These are phyloP conservation scores for Sporormia fimetaria DNA, from an alignment of 495 filamentous ascomycete genomes.

Conservation along the genomic window DNA sequence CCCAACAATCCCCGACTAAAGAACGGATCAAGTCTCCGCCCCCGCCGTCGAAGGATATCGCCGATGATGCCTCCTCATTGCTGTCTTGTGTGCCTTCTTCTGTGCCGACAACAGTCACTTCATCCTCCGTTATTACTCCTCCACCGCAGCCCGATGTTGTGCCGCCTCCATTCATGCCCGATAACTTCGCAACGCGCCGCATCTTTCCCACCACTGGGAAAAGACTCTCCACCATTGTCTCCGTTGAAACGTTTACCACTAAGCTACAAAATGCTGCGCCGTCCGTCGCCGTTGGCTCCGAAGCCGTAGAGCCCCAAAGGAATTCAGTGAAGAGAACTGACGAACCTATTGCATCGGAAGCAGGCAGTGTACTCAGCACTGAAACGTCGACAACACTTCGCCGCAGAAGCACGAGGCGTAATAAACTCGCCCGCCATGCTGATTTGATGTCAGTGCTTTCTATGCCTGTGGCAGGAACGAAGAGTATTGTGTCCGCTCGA, in stretches of 20 bases:
- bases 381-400: conserved; percentile 14
- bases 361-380: conserved; percentile 19
- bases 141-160: conserved; percentile 14
- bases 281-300: conserved; percentile 22
- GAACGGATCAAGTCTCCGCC: conserved; percentile 17
- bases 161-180: conserved; percentile 1
- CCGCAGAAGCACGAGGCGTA: conserved; percentile 41
- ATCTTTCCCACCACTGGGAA: conserved; percentile 31
- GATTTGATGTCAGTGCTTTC: conserved; percentile 91
- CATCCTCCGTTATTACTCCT: conserved; percentile 28
- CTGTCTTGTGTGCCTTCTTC: too few relatives aligned
- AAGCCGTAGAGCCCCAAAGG: conserved; percentile 5
- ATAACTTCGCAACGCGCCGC: conserved; percentile 18
- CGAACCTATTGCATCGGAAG: conserved; percentile 17
- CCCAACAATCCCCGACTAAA: conserved; percentile 28
- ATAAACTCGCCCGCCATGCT: conserved; percentile 79
- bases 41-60: conserved; percentile 2
- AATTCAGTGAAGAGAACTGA: conserved; percentile 4
- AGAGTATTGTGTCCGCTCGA: conserved; percentile 38
- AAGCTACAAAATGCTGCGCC: conserved; percentile 21
- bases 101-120: too few relatives aligned
- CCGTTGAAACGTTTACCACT: conserved; percentile 29
- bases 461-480: conserved; percentile 40
- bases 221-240: conserved; percentile 33
- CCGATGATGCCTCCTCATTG: conserved; percentile 18